These are phyloP conservation scores for Aureobasidium pullulans DNA, from an alignment of 2,329 filamentous ascomycete species.

Conservation along the genomic window DNA sequence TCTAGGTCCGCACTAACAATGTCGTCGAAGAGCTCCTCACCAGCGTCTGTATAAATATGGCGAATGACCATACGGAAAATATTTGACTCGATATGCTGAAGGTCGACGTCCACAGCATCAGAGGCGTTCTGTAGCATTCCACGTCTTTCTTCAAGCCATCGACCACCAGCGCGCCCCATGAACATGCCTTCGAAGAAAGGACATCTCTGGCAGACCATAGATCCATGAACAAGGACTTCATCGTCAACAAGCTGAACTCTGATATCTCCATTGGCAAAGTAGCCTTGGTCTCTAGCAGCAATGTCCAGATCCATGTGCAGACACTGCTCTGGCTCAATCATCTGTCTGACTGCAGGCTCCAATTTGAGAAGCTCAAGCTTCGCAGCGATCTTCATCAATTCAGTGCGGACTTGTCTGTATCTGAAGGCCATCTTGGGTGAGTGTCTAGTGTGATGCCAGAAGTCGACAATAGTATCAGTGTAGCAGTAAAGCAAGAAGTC, in stretches of 20 bases:
- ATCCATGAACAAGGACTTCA: slow-evolving; percentile 63
- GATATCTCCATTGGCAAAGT: slow-evolving; percentile 74
- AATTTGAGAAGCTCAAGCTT: slow-evolving; percentile 63
- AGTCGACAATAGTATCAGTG: slow-evolving; percentile 69
- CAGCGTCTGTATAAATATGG: slow-evolving; percentile 77
- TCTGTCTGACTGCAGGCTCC: slow-evolving; percentile 69
- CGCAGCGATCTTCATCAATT: slow-evolving; percentile 80
- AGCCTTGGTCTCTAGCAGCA: slow-evolving; percentile 61
- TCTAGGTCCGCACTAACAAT: slow-evolving; percentile 66
- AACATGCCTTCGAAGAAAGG: slow-evolving; percentile 91
- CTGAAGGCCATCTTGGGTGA: slow-evolving; percentile 59
- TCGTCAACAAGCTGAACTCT: slow-evolving; percentile 70
- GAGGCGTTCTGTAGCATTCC: slow-evolving; percentile 36
- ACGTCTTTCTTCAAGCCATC: slow-evolving; percentile 72
- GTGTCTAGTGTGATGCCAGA: slow-evolving; percentile 73
- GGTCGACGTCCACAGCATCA: slow-evolving; percentile 61
- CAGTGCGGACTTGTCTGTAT: slow-evolving; percentile 71
- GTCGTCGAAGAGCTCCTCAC: slow-evolving; percentile 72
- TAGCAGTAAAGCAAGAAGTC: slow-evolving; percentile 78
- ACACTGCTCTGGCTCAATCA: slow-evolving; percentile 56
- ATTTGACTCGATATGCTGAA: slow-evolving; percentile 68
- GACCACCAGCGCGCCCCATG: slow-evolving; percentile 74
- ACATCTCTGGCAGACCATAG: slow-evolving; percentile 72
- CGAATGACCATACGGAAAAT: slow-evolving; percentile 73
- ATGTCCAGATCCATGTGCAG: slow-evolving; percentile 63